A percentile compares a stretch with the other conserved stretches of the same genome.
phyloP scores from a whole-genome alignment of 2,329 filamentous ascomycete species.

The Incumbomyces delicatus region DNA sequence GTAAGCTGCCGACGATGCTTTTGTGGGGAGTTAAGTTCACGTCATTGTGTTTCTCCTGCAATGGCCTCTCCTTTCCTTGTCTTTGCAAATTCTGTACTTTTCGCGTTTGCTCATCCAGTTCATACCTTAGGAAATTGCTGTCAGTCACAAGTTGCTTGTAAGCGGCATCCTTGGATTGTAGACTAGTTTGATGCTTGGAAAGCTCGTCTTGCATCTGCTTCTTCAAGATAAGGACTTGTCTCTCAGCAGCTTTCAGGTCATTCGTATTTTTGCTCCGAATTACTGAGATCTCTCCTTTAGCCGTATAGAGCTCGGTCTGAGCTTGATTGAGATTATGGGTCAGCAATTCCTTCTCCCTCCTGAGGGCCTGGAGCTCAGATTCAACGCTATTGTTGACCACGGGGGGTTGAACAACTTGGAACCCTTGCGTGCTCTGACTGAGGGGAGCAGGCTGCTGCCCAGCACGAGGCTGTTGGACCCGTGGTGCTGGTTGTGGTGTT shows the following conservation, averaged over 20 bases:
- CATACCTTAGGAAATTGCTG: conserved; percentile 51
- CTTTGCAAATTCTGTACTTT: conserved; percentile 33
- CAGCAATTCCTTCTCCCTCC: conserved; percentile 31
- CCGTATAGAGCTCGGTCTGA: conserved; percentile 36
- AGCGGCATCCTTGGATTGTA: conserved; percentile 45
- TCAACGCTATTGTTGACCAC: conserved; percentile 24
- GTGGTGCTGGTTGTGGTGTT: not conserved
- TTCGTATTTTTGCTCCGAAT: conserved; percentile 49
- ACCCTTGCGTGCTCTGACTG: not conserved
- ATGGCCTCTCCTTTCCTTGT: conserved; percentile 26
- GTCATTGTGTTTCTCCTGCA: conserved; percentile 26
- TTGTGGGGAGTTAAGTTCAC: conserved; percentile 42
- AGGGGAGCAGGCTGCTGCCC: not conserved
- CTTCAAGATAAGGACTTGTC: conserved; percentile 42
- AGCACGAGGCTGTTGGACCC: not conserved
- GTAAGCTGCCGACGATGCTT: conserved; percentile 32
- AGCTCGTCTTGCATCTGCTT: conserved; percentile 45
- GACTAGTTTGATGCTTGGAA: conserved; percentile 43
- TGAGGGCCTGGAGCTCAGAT: conserved; percentile 15
- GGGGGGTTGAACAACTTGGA: not conserved
- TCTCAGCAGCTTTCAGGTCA: conserved; percentile 43
- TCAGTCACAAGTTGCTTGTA: conserved; percentile 48
- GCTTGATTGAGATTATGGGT: conserved; percentile 30
- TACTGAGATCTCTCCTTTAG: conserved; percentile 53
- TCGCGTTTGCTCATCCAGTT: conserved; percentile 46